Conservation (phyloP, 2,329 filamentous ascomycete species). For the Myriosclerotinia scirpicola region DNA sequence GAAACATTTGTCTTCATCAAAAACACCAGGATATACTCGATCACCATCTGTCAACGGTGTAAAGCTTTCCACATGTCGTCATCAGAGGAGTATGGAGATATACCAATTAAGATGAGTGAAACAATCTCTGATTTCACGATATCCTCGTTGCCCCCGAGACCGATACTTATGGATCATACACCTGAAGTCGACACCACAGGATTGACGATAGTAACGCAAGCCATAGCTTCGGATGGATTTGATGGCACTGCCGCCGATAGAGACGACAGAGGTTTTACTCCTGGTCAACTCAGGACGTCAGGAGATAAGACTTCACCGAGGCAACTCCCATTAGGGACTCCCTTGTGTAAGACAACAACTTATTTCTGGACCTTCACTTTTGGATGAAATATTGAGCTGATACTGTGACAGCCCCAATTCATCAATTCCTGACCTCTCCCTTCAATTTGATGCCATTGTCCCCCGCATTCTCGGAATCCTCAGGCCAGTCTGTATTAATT, state of each 20-base stretch:
- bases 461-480: neutral
- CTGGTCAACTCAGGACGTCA: neutral
- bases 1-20: neutral
- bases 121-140: neutral
- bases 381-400: neutral
- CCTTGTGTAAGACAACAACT: neutral
- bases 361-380: neutral
- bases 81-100: neutral
- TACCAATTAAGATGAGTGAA: constrained; percentile 12
- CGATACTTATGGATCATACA: neutral
- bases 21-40: neutral
- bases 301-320: neutral
- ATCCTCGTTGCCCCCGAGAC: neutral
- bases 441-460: constrained; percentile 2
- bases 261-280: neutral
- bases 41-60: neutral
- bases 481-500: neutral
- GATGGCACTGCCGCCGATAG: neutral
- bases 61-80: neutral
- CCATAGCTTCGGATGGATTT: neutral
- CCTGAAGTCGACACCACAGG: neutral
- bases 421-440: neutral
- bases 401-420: constrained; percentile 1
- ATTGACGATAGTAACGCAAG: neutral
- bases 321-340: neutral